phyloP scores from a whole-genome alignment of 257 asterid species.

The Anisodus acutangulus region DNA sequence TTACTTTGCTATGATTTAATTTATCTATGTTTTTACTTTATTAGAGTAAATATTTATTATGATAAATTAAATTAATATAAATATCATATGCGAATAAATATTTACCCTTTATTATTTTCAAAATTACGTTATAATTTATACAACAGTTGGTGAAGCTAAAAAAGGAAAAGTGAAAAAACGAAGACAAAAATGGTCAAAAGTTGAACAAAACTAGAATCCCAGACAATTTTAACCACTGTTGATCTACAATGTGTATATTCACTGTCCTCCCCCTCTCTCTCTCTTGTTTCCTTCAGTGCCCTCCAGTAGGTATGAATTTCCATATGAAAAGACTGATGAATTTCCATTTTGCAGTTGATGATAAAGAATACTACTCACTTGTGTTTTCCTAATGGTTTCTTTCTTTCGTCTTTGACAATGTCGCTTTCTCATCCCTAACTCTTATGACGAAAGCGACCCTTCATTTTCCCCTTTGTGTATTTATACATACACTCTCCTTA shows the following conservation, averaged over 20 bases:
- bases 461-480: slow-evolving; percentile 44
- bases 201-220: not conserved
- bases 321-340: not conserved
- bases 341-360: not conserved
- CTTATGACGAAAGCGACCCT: slow-evolving; percentile 60
- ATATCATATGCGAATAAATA: too few species aligned
- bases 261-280: not conserved
- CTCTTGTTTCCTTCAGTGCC: not conserved
- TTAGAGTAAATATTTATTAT: too few species aligned
- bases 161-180: slow-evolving; percentile 1
- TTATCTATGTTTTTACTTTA: too few species aligned
- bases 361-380: not conserved
- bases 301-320: slow-evolving; percentile 16
- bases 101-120: too few species aligned
- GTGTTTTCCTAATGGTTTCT: not conserved
- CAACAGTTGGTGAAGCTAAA: not conserved
- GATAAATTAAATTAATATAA: too few species aligned
- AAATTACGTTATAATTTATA: too few species aligned
- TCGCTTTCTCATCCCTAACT: slow-evolving; percentile 52
- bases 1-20: too few species aligned
- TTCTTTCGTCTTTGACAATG: slow-evolving; percentile 14
- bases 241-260: not conserved
- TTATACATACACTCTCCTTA: slow-evolving; percentile 33
- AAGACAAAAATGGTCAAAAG: not conserved
- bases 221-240: not conserved